Evolutionary conservation across 2,329 filamentous ascomycete species (phyloP).

Genomic region (Cercospora zeina): DNA sequence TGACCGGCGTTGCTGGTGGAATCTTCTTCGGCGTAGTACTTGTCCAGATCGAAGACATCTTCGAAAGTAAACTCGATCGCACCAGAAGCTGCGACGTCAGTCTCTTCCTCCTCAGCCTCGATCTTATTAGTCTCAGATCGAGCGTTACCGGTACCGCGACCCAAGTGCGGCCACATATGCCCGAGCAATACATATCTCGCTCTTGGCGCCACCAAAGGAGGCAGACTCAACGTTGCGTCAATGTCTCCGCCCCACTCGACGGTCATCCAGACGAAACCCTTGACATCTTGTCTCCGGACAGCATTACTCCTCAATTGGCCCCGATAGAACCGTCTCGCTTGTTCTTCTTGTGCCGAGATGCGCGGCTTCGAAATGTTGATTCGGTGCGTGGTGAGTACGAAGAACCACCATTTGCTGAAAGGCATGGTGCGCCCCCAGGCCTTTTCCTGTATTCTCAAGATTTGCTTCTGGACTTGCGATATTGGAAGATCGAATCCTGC

Average conservation of each 20-base stretch:
- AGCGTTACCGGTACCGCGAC: not conserved
- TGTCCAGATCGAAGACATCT: not conserved
- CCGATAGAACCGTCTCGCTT: not conserved
- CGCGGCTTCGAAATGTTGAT: not conserved
- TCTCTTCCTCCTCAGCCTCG: not conserved
- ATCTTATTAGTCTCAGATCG: not conserved
- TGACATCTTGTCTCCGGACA: not conserved
- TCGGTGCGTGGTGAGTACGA: not conserved
- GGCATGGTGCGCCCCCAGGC: not conserved
- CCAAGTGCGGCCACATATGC: slow-evolving; percentile 4
- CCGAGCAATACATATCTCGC: slow-evolving; percentile 2
- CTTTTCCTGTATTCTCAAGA: not conserved
- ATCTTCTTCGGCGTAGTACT: not conserved
- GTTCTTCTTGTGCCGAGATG: not conserved
- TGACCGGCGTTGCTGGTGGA: not conserved
- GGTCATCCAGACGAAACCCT: not conserved
- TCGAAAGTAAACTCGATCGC: not conserved
- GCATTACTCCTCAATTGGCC: not conserved
- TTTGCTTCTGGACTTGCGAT: not conserved
- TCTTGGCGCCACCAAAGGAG: slow-evolving; percentile 1
- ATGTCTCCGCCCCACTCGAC: slow-evolving; percentile 17
- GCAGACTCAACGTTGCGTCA: not conserved
- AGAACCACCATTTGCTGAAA: slow-evolving; percentile 1
- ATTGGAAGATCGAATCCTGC: not conserved
- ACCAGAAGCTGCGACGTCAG: not conserved